Conservation (phyloP, 2,329 filamentous ascomycete genomes). For the Epichloe uncinata region DNA sequence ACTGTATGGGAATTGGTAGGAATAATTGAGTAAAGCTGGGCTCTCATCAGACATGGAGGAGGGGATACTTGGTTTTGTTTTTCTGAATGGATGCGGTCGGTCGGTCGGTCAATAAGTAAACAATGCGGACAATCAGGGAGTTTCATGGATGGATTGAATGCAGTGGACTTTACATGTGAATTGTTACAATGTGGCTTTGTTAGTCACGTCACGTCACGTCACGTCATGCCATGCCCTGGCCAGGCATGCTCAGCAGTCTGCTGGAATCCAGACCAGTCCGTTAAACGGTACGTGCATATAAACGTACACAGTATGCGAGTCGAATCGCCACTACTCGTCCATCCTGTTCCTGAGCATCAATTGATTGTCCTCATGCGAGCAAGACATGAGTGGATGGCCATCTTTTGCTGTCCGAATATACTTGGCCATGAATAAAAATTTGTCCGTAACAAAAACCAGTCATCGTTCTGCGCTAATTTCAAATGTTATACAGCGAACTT, state of each 20-base stretch:
- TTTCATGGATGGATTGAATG: background rate
- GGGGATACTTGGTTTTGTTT: background rate
- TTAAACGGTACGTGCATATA: too few species aligned
- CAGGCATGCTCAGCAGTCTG: too few species aligned
- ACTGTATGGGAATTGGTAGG: background rate
- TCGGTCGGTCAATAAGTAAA: background rate
- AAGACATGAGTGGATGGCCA: background rate
- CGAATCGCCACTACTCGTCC: too few species aligned
- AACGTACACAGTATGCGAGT: too few species aligned
- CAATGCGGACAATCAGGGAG: background rate
- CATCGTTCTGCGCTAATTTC: background rate
- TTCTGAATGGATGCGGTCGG: background rate
- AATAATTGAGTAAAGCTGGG: background rate
- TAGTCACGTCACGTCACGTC: too few species aligned
- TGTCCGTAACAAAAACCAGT: background rate
- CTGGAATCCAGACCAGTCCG: too few species aligned
- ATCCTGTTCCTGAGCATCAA: too few species aligned
- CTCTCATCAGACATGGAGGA: background rate
- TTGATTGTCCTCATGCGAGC: background rate
- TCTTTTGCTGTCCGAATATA: background rate
- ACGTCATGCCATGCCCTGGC: too few species aligned
- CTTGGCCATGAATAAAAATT: background rate
- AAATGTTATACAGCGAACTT: background rate
- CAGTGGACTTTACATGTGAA: background rate
- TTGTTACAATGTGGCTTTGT: too few species aligned